Conservation (phyloP, 768 basidiomycete species). For the Ramaria rubella region DNA sequence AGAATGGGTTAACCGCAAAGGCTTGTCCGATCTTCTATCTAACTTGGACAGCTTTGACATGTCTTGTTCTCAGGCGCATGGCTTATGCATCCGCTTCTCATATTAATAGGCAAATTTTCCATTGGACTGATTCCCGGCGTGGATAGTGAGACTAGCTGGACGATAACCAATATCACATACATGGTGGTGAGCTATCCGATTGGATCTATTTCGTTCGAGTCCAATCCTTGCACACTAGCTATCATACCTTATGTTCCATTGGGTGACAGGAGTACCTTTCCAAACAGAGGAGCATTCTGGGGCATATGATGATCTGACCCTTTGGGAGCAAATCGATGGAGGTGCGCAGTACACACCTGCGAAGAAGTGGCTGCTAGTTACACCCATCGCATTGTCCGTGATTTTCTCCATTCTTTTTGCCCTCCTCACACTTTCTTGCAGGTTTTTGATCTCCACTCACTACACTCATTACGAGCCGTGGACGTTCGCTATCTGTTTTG, state of each 20-base stretch:
- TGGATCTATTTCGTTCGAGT: not conserved
- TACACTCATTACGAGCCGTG: slow-evolving; percentile 96
- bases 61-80: slow-evolving; percentile 67
- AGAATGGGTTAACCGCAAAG: slow-evolving; percentile 92
- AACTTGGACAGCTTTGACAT: not conserved
- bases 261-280: slow-evolving; percentile 96
- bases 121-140: slow-evolving; percentile 93
- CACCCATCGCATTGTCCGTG: slow-evolving; percentile 83
- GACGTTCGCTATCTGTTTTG: slow-evolving; percentile 85
- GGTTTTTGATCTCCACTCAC: slow-evolving; percentile 95
- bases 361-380: slow-evolving; percentile 91
- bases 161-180: slow-evolving; percentile 84
- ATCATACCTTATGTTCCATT: slow-evolving; percentile 99
- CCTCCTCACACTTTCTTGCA: slow-evolving; percentile 27
- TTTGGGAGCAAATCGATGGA: slow-evolving; percentile 99
- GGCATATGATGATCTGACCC: slow-evolving; percentile 93
- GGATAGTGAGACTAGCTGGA: slow-evolving; percentile 93
- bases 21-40: slow-evolving; percentile 30
- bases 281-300: slow-evolving; percentile 81
- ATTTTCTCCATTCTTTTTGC: slow-evolving; percentile 1
- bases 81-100: slow-evolving; percentile 94
- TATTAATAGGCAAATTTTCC: slow-evolving; percentile 82
- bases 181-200: slow-evolving; percentile 60
- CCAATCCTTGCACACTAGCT: slow-evolving; percentile 39
- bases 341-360: slow-evolving; percentile 98